Conservation (phyloP, 768 basidiomycete species). For the Collybia mongolica region DNA sequence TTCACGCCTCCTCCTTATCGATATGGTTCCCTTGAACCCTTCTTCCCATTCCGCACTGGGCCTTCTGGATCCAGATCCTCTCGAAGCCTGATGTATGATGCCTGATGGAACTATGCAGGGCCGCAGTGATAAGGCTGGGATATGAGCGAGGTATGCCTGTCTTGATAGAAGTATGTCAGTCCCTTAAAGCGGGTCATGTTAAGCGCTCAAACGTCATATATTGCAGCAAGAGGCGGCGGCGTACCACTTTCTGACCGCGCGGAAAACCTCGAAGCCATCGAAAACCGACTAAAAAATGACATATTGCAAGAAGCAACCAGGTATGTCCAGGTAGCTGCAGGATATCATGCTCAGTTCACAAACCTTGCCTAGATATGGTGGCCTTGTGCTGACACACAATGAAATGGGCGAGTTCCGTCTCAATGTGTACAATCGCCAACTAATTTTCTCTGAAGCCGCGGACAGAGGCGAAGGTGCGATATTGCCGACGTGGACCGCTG, state of each 20-base stretch:
- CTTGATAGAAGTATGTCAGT: too few species aligned
- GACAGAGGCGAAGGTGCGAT: constrained; percentile 77
- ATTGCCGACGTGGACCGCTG: constrained; percentile 90
- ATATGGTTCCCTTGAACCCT: too few species aligned
- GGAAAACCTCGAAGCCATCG: constrained; percentile 93
- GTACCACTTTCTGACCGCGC: constrained; percentile 89
- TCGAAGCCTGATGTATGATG: too few species aligned
- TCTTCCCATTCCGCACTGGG: too few species aligned
- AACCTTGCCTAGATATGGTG: constrained; percentile 63
- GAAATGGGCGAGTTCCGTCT: constrained; percentile 65
- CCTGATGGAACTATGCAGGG: too few species aligned
- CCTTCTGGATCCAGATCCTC: too few species aligned
- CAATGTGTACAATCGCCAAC: neutral
- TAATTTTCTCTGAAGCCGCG: constrained; percentile 30
- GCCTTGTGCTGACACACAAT: constrained; percentile 90
- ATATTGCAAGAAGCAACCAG: constrained; percentile 82
- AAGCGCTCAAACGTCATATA: too few species aligned
- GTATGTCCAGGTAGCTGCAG: constrained; percentile 29
- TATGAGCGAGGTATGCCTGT: too few species aligned
- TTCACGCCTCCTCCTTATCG: too few species aligned
- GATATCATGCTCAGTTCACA: constrained; percentile 3
- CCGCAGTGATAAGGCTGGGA: too few species aligned
- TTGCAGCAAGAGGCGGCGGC: too few species aligned
- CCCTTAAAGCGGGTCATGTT: too few species aligned
- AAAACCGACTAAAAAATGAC: constrained; percentile 83